Evolutionary conservation across 805 yeast species (phyloP).

Genomic region (Candida taoyuanica): DNA sequence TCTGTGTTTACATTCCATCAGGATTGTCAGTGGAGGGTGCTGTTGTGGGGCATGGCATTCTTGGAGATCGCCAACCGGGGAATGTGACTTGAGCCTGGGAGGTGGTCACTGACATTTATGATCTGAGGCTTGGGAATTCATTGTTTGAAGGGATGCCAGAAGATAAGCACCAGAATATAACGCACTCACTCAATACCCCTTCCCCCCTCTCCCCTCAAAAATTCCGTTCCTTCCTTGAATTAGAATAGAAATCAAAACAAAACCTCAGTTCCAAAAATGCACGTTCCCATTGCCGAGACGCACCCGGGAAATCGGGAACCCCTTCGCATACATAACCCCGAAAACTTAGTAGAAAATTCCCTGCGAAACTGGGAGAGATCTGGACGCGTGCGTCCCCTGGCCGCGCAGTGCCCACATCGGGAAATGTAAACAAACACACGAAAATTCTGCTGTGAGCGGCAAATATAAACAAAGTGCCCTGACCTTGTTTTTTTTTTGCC

Average conservation of each 20-base stretch:
- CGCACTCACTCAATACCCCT: no score
- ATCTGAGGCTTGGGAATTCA: no score
- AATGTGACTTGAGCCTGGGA: no score
- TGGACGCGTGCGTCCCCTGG: neutral
- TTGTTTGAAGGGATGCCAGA: no score
- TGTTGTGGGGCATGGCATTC: no score
- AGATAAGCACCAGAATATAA: no score
- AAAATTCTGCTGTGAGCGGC: slow-evolving; percentile 8
- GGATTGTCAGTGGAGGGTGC: neutral
- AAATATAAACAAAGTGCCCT: slow-evolving; percentile 11
- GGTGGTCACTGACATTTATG: no score
- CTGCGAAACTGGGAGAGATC: neutral
- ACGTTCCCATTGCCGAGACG: slow-evolving; percentile 1
- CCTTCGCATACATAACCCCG: no score
- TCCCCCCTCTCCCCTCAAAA: no score
- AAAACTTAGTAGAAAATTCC: no score
- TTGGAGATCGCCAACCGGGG: no score
- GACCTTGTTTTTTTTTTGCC: neutral
- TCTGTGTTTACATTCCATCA: neutral
- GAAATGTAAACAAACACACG: slow-evolving; percentile 20
- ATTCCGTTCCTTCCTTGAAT: neutral
- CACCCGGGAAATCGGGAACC: slow-evolving; percentile 3
- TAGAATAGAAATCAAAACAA: neutral
- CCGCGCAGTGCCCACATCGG: slow-evolving; percentile 10
- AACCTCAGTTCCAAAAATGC: neutral